Percentiles rank a stretch among this genome's conserved stretches.
Conservation (phyloP, 2,329 filamentous ascomycete species). For the Elsinoe ampelina region DNA sequence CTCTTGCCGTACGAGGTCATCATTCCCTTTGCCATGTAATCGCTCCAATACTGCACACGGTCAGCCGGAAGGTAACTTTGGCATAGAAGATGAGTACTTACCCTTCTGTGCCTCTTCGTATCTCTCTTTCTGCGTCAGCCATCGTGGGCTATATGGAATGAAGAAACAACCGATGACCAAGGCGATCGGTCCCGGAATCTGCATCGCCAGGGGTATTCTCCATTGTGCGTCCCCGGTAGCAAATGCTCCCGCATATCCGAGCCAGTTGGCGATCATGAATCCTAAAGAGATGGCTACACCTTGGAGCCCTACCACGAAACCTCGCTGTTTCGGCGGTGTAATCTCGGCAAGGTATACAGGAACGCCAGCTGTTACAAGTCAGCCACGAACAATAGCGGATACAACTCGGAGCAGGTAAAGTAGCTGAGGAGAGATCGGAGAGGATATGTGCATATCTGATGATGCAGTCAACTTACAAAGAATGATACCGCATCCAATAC, state of each 20-base stretch:
- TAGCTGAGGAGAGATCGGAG: too few species aligned
- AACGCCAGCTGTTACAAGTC: slow-evolving; percentile 17
- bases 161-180: slow-evolving; percentile 29
- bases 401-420: too few species aligned
- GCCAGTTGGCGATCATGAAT: slow-evolving; percentile 33
- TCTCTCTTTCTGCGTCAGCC: slow-evolving; percentile 24
- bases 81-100: slow-evolving; percentile 29
- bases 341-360: slow-evolving; percentile 27
- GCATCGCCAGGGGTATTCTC: slow-evolving; percentile 50
- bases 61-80: slow-evolving; percentile 25
- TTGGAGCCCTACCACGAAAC: slow-evolving; percentile 26
- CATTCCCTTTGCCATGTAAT: slow-evolving; percentile 20
- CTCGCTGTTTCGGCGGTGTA: slow-evolving; percentile 24
- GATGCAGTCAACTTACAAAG: slow-evolving; percentile 12
- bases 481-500: slow-evolving; percentile 21
- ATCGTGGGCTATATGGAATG: slow-evolving; percentile 30
- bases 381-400: too few species aligned
- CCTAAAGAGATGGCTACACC: slow-evolving; percentile 25
- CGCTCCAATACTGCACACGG: slow-evolving; percentile 23
- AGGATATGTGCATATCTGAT: too few species aligned
- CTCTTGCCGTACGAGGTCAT: slow-evolving; percentile 21
- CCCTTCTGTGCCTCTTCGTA: slow-evolving; percentile 35
- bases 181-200: slow-evolving; percentile 33
- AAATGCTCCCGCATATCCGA: slow-evolving; percentile 32
- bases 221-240: slow-evolving; percentile 40